Evolutionary conservation across 371 early-diverging fungal genomes (phyloP).

Genomic region (Circinella minor): DNA sequence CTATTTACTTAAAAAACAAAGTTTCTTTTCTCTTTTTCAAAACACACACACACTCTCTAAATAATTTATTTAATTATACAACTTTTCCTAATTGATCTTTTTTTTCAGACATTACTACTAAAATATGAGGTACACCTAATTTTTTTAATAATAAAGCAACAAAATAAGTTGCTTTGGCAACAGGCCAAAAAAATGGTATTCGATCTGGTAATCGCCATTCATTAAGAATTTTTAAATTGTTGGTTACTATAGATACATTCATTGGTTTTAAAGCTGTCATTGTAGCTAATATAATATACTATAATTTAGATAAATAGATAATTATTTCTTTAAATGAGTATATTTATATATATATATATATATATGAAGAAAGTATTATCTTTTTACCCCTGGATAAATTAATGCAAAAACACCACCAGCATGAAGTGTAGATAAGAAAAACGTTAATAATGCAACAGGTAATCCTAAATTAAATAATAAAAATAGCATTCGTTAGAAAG

Average conservation of each 20-base stretch:
- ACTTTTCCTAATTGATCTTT: slow-evolving; percentile 21
- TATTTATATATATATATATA: too few species aligned
- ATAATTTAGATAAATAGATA: too few species aligned
- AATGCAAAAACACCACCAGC: slow-evolving; percentile 54
- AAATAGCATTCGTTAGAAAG: background rate
- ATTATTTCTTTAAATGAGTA: background rate
- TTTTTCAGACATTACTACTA: slow-evolving; percentile 5
- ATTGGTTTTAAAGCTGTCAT: slow-evolving; percentile 35
- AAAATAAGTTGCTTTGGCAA: slow-evolving; percentile 6
- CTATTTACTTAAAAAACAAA: too few species aligned
- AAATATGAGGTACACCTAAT: background rate
- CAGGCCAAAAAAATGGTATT: slow-evolving; percentile 19
- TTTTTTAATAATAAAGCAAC: background rate
- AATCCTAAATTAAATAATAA: slow-evolving; percentile 28
- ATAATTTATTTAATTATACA: background rate
- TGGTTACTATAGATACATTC: background rate
- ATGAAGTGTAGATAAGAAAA: slow-evolving; percentile 48
- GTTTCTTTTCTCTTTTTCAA: too few species aligned
- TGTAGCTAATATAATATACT: slow-evolving; percentile 57
- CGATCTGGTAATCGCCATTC: slow-evolving; percentile 10
- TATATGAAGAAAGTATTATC: too few species aligned
- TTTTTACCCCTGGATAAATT: slow-evolving; percentile 52
- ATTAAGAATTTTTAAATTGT: background rate
- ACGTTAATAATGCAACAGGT: slow-evolving; percentile 42
- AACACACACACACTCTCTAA: too few species aligned